Percentiles rank a stretch among this genome's conserved stretches.
Conservation (phyloP, 2,329 filamentous ascomycete genomes). For the Neurospora sp. region DNA sequence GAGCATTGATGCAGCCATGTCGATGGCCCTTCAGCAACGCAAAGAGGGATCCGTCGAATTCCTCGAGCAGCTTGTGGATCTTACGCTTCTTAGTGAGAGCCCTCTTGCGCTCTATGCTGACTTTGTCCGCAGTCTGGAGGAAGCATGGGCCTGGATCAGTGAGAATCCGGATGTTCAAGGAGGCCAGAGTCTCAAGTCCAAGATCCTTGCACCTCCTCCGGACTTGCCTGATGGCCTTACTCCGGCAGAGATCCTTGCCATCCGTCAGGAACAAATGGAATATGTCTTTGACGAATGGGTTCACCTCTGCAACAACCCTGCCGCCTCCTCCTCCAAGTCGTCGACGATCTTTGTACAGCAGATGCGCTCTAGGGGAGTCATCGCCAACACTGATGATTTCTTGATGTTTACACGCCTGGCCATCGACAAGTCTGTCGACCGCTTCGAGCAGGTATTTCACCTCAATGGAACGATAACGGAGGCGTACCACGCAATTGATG, state of each 20-base stretch:
- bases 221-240: conserved; percentile 34
- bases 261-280: conserved; percentile 74
- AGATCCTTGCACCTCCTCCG: conserved; percentile 34
- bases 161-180: conserved; percentile 58
- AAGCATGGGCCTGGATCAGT: conserved; percentile 69
- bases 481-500: conserved; percentile 58
- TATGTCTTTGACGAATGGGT: conserved; percentile 97
- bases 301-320: conserved; percentile 67
- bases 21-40: conserved; percentile 61
- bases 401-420: conserved; percentile 71
- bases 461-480: conserved; percentile 49
- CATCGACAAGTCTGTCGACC: conserved; percentile 68
- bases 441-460: conserved; percentile 64
- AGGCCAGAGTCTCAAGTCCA: conserved; percentile 64
- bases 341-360: conserved; percentile 73
- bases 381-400: conserved; percentile 67
- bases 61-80: conserved; percentile 69
- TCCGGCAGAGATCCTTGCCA: conserved; percentile 44
- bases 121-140: conserved; percentile 74
- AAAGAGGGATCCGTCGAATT: conserved; percentile 68
- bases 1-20: conserved; percentile 60
- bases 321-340: conserved; percentile 58
- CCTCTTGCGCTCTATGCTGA: conserved; percentile 75
- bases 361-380: conserved; percentile 62
- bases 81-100: conserved; percentile 67